A percentile compares a stretch with the other conserved stretches of the same genome.
Evolutionary conservation across 345 rosid species (phyloP).

Genomic region (Melaleuca alternifolia): DNA sequence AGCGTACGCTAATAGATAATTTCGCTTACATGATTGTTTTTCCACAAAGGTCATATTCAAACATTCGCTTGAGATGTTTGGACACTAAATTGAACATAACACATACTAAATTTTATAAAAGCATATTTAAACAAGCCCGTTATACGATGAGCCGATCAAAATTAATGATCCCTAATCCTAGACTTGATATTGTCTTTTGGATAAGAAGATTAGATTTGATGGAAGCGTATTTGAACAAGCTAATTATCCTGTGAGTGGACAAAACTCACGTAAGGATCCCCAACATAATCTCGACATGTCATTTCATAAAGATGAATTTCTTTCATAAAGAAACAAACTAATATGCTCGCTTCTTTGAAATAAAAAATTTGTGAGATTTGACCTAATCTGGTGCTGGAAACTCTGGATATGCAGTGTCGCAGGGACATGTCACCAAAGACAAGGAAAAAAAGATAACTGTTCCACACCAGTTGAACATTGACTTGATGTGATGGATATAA

Average conservation of each 20-base stretch:
- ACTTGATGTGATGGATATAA: background rate
- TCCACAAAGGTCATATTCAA: no score
- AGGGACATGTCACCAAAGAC: background rate
- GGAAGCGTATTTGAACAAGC: background rate
- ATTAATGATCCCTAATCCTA: background rate
- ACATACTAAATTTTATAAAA: no score
- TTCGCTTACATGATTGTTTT: no score
- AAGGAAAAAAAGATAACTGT: background rate
- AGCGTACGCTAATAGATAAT: no score
- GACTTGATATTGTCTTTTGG: background rate
- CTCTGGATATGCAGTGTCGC: background rate
- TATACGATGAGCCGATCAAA: no score
- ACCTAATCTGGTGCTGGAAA: background rate
- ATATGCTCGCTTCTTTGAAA: background rate
- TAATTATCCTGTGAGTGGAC: background rate
- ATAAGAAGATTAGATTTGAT: background rate
- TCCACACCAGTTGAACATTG: background rate
- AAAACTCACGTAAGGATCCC: background rate
- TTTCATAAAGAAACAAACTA: background rate
- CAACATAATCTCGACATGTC: background rate
- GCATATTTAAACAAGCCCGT: no score
- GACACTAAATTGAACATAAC: no score
- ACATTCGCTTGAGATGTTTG: no score
- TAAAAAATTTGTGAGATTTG: background rate
- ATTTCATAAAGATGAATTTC: background rate